phyloP scores from a whole-genome alignment of 2,329 filamentous ascomycete species.

The Fusarium buxicola region DNA sequence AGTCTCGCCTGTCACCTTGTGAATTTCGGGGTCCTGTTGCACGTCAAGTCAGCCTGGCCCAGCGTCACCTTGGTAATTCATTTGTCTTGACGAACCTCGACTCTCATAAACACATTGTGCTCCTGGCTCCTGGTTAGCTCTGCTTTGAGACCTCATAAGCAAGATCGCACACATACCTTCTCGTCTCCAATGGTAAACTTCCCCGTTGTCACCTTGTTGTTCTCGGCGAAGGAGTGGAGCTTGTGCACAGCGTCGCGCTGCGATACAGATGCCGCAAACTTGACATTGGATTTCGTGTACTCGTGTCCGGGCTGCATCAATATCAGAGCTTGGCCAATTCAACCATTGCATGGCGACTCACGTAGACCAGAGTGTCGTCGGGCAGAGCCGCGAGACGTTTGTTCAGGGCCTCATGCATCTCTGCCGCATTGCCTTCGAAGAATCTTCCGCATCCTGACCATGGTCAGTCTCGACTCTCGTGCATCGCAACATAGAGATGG shows the following conservation, averaged over 20 bases:
- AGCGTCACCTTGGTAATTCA: not conserved
- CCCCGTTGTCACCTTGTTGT: slow-evolving; percentile 89
- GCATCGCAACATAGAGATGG: too few relatives aligned
- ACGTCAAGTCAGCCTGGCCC: not conserved
- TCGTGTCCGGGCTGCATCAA: slow-evolving; percentile 84
- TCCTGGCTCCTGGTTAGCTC: slow-evolving; percentile 62
- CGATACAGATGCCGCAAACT: slow-evolving; percentile 82
- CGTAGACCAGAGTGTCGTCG: slow-evolving; percentile 91
- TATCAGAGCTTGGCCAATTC: slow-evolving; percentile 15
- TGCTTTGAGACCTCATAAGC: not conserved
- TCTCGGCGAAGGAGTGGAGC: slow-evolving; percentile 79
- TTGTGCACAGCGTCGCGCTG: slow-evolving; percentile 81
- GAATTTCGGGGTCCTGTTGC: slow-evolving; percentile 79
- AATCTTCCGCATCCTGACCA: slow-evolving; percentile 86
- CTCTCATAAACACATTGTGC: slow-evolving; percentile 97
- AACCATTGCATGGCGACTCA: slow-evolving; percentile 57
- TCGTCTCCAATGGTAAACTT: slow-evolving; percentile 98
- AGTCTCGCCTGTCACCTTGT: slow-evolving; percentile 84
- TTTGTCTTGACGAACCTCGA: slow-evolving; percentile 68
- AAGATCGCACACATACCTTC: slow-evolving; percentile 70
- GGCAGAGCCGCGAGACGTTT: slow-evolving; percentile 83
- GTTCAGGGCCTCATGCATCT: slow-evolving; percentile 96
- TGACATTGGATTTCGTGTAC: slow-evolving; percentile 97
- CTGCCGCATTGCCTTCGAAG: slow-evolving; percentile 88
- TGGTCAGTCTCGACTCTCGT: slow-evolving; percentile 11